These are phyloP conservation scores for Clausena lansium DNA, from an alignment of 345 rosid species.

Conservation along the genomic window DNA sequence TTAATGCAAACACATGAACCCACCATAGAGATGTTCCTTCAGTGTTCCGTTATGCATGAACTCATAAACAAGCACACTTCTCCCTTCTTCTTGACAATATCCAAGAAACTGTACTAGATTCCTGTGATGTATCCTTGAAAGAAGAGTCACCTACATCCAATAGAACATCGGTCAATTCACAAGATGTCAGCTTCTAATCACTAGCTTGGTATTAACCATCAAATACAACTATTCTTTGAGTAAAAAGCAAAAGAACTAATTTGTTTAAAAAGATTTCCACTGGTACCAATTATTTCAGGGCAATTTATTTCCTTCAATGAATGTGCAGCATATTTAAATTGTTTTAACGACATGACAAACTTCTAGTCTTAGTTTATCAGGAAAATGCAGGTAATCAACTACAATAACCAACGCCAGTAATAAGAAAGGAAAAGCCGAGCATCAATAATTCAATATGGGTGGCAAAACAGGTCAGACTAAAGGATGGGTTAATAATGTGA, in stretches of 20 bases:
- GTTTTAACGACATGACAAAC: not conserved
- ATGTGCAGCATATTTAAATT: not conserved
- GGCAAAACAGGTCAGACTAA: not conserved
- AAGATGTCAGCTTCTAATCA: constrained; percentile 7
- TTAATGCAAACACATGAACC: constrained; percentile 15
- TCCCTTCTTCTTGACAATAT: constrained; percentile 92
- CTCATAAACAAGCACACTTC: constrained; percentile 86
- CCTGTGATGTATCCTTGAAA: constrained; percentile 98
- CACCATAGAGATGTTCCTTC: constrained; percentile 97
- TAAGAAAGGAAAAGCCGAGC: not conserved
- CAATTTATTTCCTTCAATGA: not conserved
- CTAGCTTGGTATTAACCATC: not conserved
- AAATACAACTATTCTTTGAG: not conserved
- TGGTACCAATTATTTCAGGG: not conserved
- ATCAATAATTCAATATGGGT: constrained; percentile 10
- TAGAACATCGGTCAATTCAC: constrained; percentile 10
- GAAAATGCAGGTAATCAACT: not conserved
- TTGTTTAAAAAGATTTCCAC: not conserved
- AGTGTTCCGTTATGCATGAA: constrained; percentile 98
- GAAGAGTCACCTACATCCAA: constrained; percentile 75
- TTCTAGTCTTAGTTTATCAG: not conserved
- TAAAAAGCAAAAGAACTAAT: not conserved
- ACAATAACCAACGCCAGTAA: not conserved
- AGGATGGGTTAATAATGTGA: not conserved
- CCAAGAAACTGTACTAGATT: constrained; percentile 97